Base-by-base conservation (phyloP, 2,329 filamentous ascomycete species). In the Aurifilum marmelostoma region DNA sequence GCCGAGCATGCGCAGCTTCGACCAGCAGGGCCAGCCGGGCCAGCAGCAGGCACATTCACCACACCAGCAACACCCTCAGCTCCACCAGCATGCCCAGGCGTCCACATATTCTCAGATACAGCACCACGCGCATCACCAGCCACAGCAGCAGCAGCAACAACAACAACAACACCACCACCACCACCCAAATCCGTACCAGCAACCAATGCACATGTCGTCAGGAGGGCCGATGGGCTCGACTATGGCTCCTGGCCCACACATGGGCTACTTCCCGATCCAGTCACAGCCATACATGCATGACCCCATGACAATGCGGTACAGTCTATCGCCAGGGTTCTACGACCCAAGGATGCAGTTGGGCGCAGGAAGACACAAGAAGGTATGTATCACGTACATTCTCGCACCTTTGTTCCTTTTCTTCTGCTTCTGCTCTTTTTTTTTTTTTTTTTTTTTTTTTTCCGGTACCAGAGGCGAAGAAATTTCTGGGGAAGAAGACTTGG, bases 321-420 rank as follows among this genome's bases (percentile, higher is more conserved):
- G 82, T 43, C 74, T 87, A 50, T 80, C 83, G 41, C 79, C 80
- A 9, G 81, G 75, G 63, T 69, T 74, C 54, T 71, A 82, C 64
- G 85, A 87, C 67, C 83, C 84, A 43, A 81, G 84, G 61, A 78
- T 79, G 65, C 76, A 85, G 61, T 72, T 85, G 61, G 80, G 81
- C 56, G 80, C 81, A 60, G 81, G 83, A 65, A 83, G 85, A 27
- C 84, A 86, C 54, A 88, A 88, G 74, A 88, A 88, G 85, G 86
- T 88, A 82, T 67, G 79, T 76, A 50, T 24, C 39, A 14, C 21
- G 34, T 41, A 37, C 43, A 47, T 32, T 37, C 52, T 37, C 59
- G 52, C n/a, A 59, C 34, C 60, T 62, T 47, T 24, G 37, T 65
- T 66, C 29, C 52, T n/a, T 67, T 67, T 37, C 34, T 34, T 24